Evolutionary conservation across 179 eudicot genomes (phyloP), one percentile per base, ranked within the genome.

Genomic region (Beta macrorhiza): DNA sequence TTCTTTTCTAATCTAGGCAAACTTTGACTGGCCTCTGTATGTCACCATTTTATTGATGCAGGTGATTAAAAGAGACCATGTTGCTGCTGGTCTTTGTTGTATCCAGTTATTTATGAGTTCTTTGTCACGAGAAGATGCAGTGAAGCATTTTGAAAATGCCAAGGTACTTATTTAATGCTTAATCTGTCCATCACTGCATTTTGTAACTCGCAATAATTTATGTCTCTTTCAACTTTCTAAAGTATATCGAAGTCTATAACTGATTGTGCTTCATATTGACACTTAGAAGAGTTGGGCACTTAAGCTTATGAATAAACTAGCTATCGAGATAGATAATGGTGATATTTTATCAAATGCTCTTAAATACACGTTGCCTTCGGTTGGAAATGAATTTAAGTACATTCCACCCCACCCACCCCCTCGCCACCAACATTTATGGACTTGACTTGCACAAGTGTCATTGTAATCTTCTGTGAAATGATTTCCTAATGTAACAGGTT

Each of bases 61-160:
- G 99, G 99, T 96, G 80, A 91, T 92, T 72, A 94, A 90, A 86
- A 91, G 89, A 83, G 99, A 94, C 79, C 97, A 96, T 79, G 97
- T 94, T 83, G 99, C 99, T 82, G 98, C 99, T 78, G 99, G 99
- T 68, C 97, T 96, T 87, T 96, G 99, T 80, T 96, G 97, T 83
- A 90, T 96, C 79, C 99, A 96, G 87, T 87, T 96, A 81, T 96
- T 94, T 86, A 91, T 92, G 91, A 94, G 94, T 87, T 96, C 99
- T 78, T 84, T 92, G 85, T 88, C 87, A 19, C 96, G 87, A 79
- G 99, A 96, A 78, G 94, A 92, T 80, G 98, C 99, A 74, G 87
- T 94, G 81, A 88, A 89, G 76, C 96, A 96, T 89, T 88, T 96
- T 89, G 97, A 94, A 86, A 80, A 92, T 91, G 94, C 99, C 78